Base-by-base conservation (phyloP, 108 stramenopile genomes). In the Discostella stelligeroides region DNA sequence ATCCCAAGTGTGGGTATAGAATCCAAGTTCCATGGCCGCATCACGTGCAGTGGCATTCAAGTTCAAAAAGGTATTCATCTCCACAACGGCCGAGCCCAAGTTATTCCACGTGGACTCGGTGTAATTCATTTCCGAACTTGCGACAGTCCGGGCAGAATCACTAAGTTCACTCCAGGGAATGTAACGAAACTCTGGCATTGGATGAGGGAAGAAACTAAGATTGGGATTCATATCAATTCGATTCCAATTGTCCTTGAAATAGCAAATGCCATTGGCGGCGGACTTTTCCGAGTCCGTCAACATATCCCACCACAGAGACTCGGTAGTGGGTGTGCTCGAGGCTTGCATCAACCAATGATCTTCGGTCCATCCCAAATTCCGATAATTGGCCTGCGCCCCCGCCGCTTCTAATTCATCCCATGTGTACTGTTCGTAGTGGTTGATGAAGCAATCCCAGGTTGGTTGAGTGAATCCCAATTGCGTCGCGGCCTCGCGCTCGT, bases 171-270 rank as follows among this genome's bases (percentile, higher is more conserved):
- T 27, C 84, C 84, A 84, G 5, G 76, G 76, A 18, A 27, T 23
- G 43, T 73, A 84, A 0, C 84, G 76, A 27, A 79, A 82, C 3
- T 38, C 77, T 1, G 81, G 81, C 9, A 72, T 49, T 0, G 58
- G 62, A 39, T 64, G 62, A 8, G 79, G 79, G 15, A 80, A 73
- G 53, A 61, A 72, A 23, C 60, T 56, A 34, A 53, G 15, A 39
- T 80, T 80, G 17, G 79, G 79, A 25, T 76, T 67, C 70, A 84
- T 77, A 15, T 76, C 70, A 14, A 73, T 39, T 29, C 20, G 34
- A 63, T 84, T 55, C 84, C 84, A 84, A 45, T 72, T 81, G 25
- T 70, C 73, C 47, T 82, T 43, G 66, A 84, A 84, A 42, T 75
- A 84, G 49, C 84, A 84, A n/a, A 84, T 17, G 3, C 68, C 50